Evolutionary conservation across 257 asterid genomes (phyloP).

Genomic region (Marsdenia floribunda): DNA sequence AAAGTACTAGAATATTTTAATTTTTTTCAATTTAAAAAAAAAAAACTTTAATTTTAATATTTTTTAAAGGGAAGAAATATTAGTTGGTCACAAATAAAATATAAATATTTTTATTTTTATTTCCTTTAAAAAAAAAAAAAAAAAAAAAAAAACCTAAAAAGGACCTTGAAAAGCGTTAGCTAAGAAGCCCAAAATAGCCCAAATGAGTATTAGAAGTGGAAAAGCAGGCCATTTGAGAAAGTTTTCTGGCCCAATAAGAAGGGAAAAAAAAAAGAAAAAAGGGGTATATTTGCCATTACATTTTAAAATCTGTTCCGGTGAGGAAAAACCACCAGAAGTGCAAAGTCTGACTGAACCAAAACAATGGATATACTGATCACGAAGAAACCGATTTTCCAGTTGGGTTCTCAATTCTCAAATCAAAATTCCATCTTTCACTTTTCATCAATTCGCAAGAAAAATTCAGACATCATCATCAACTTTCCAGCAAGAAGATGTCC

Average conservation of each 20-base stretch:
- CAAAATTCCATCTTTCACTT: conserved; percentile 16
- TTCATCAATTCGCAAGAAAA: conserved; percentile 22
- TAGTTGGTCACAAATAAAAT: too few species aligned
- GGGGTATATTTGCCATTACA: neutral
- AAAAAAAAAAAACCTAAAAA: too few species aligned
- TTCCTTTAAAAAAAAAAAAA: too few species aligned
- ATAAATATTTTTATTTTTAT: too few species aligned
- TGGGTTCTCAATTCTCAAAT: conserved; percentile 18
- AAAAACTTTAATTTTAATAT: too few species aligned
- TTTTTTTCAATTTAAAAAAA: too few species aligned
- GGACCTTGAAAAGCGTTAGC: too few species aligned
- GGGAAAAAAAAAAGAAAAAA: too few species aligned
- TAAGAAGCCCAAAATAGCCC: neutral
- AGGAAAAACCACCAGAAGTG: neutral
- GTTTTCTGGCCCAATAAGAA: neutral
- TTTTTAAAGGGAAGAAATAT: too few species aligned
- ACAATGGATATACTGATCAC: conserved; percentile 41
- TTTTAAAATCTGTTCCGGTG: neutral
- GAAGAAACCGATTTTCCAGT: conserved; percentile 28
- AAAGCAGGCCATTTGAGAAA: neutral
- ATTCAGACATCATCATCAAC: conserved; percentile 26
- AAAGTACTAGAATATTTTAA: too few species aligned
- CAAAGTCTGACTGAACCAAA: neutral
- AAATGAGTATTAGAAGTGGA: neutral
- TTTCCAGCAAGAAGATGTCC: conserved; percentile 23